Base-by-base conservation (phyloP, 176 grass and related monocot species). In the Zoysia japonica region DNA sequence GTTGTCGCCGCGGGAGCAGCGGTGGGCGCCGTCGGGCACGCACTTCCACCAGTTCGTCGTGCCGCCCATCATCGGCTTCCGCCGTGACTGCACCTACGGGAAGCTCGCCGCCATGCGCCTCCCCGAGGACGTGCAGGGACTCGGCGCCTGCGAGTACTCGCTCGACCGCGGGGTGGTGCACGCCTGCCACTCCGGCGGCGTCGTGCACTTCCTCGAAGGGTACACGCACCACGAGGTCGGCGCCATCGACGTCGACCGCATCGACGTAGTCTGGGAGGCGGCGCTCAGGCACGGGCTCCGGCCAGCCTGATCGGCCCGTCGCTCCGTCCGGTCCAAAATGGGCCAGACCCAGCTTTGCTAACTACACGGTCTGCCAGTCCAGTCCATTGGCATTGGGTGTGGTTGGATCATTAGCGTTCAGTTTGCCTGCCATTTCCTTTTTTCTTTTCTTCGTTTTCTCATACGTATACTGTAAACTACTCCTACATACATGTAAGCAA, bases 21-120 rank as follows among this genome's bases (percentile, higher is more conserved):
- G 82, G 49, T 97, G 94, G 87, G 94, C 94, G 17, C 82, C 94
- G 19, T 3, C 87, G 9, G 94, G 91, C 12, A 97, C 94, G 19
- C 91, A 94, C 80, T 97, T 97, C 85, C 91, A 97, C 86, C 94
- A 97, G 78, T 97, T 97, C 67, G 94, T 94, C 3, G 94, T 97
- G 47, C 94, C 94, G 0, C 91, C 91, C 0, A 92, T 97, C 53
- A 76, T 94, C 45, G 65, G 64, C 7, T 92, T 97, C 71, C 89
- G 94, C 4, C 72, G 94, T 3, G 94, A 97, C 71, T 97, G 94
- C 91, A 97, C 94, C 45, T 97, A 97, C 39, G 94, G 94, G 37
- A 86, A 92, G 48, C 78, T 97, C 64, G 94, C 91, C 11, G 94
- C 94, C 3, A 97, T 97, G 94, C 77, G 67, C 35, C 86, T 97